Evolutionary conservation across 192 early-diverging fungal genomes (phyloP), one percentile per base, ranked within the genome.

Genomic region (Coemansia sp.): DNA sequence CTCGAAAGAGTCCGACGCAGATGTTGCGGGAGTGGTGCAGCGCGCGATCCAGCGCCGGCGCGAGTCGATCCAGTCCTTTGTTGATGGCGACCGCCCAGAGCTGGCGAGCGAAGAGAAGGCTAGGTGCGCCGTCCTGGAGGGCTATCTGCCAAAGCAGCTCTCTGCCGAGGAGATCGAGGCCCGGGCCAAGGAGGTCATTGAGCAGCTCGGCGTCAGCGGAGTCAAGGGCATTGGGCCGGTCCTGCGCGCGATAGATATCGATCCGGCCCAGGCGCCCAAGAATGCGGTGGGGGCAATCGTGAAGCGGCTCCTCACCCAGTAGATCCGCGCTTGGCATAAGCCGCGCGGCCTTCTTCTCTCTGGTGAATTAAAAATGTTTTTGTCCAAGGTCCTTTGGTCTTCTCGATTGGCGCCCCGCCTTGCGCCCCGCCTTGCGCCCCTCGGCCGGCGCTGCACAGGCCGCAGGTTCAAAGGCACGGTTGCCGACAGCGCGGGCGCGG

Each of bases 151-250:
- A 5, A 51, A 75, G 30, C 89, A 89, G 75, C 78, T 92, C 69
- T 75, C 82, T 1, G 64, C 66, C 7, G 76, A 82, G 39, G 83
- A 92, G 54, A 83, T 96, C 41, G 83, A 82, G 51, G 66, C 44
- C 0, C 65, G 81, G 10, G 78, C 85, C 26, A 54, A 60, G 29
- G 54, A 80, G 36, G 39, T 79, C 9, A 82, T 83, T 23, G 41
- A 53, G 41, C 38, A 39, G 13, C 62, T 66, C 18, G 54, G 54
- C 16, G 51, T 51, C 19, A 84, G 81, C 16, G 67, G 80, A 5
- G 48, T 75, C 22, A 91, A 88, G 69, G 88, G 89, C 38, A 65
- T 96, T 63, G 91, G 93, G 18, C 77, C 79, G 29, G 82, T 96
- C 17, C 93, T 96, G 88, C 88, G 88, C 64, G 84, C 78, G 38